Base-by-base conservation (phyloP, 1,139 yeast genomes). In the Taphrina deformans region DNA sequence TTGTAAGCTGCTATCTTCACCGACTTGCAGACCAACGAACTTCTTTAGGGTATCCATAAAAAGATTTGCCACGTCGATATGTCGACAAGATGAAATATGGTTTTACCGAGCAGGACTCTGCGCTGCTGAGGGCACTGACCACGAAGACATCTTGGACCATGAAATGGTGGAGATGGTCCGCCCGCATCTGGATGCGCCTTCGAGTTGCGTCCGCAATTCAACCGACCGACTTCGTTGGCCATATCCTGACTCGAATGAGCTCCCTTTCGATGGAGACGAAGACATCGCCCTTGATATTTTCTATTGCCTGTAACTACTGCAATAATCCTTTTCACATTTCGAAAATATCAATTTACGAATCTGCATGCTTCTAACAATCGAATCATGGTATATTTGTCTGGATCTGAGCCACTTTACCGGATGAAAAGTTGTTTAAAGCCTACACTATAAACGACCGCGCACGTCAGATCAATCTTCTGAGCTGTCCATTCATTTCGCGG, bases 21-120 rank as follows among this genome's bases (percentile, higher is more conserved):
- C 14, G 35, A 35, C 23, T 31, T 53, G 24, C 10, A 53, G 21
- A 3, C 58, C 58, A 7, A 31, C 55, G 14, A 51, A 10, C 44
- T 51, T 29, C 44, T 51, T 51, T 16, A 51, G n/a, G 1, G 14
- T 31, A 3, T 51, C 55, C 55, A 51, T 51, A 6, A 44, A n/a
- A n/a, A n/a, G n/a, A n/a, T n/a, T n/a, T n/a, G n/a, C n/a, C n/a
- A n/a, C n/a, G n/a, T n/a, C n/a, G n/a, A n/a, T n/a, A n/a, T n/a
- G n/a, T n/a, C n/a, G n/a, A n/a, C n/a, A n/a, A n/a, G n/a, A n/a
- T n/a, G n/a, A n/a, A n/a, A n/a, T n/a, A n/a, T n/a, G n/a, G n/a
- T n/a, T 18, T 38, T 38, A n/a, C 18, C 41, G 16, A 9, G 5
- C 14, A 14, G 14, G 7, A 10, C 12, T 12, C n/a, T n/a, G n/a